phyloP scores from a whole-genome alignment of 2,329 filamentous ascomycete genomes.

The Didymella keratinophila region DNA sequence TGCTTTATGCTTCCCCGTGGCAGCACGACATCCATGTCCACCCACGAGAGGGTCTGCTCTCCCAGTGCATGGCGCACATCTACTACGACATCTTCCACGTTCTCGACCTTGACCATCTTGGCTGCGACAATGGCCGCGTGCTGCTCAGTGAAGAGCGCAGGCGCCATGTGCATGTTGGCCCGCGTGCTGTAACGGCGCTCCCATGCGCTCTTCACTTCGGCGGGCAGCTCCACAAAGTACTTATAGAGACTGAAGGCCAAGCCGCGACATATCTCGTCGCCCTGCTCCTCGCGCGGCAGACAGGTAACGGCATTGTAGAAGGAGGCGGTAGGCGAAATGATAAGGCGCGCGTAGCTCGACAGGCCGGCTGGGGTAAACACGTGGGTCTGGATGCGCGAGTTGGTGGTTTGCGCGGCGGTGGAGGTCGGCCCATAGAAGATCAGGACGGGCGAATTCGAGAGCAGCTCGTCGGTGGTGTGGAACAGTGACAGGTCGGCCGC shows the following conservation, averaged over 20 bases:
- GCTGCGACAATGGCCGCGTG: constrained; percentile 92
- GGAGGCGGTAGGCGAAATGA: constrained; percentile 89
- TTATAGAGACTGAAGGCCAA: constrained; percentile 92
- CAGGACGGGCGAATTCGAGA: constrained; percentile 81
- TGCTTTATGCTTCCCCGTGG: constrained; percentile 74
- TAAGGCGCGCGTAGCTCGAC: constrained; percentile 88
- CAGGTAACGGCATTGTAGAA: constrained; percentile 90
- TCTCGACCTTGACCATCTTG: constrained; percentile 82
- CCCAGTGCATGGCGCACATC: constrained; percentile 79
- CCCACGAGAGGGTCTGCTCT: constrained; percentile 81
- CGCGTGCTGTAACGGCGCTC: constrained; percentile 61
- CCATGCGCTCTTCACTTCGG: constrained; percentile 76
- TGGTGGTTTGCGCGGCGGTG: constrained; percentile 85
- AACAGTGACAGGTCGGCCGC: constrained; percentile 86
- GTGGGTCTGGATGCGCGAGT: constrained; percentile 93
- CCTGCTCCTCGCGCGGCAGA: constrained; percentile 91
- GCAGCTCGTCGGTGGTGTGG: constrained; percentile 83
- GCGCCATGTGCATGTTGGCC: constrained; percentile 67
- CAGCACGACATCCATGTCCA: constrained; percentile 87
- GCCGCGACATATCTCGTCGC: constrained; percentile 89
- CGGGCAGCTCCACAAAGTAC: constrained; percentile 89
- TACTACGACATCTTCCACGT: constrained; percentile 73
- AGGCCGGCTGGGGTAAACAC: constrained; percentile 89
- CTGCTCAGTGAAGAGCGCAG: constrained; percentile 83
- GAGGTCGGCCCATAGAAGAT: constrained; percentile 93